phyloP scores from a whole-genome alignment of 257 asterid species.

The Ehretia macrophylla region DNA sequence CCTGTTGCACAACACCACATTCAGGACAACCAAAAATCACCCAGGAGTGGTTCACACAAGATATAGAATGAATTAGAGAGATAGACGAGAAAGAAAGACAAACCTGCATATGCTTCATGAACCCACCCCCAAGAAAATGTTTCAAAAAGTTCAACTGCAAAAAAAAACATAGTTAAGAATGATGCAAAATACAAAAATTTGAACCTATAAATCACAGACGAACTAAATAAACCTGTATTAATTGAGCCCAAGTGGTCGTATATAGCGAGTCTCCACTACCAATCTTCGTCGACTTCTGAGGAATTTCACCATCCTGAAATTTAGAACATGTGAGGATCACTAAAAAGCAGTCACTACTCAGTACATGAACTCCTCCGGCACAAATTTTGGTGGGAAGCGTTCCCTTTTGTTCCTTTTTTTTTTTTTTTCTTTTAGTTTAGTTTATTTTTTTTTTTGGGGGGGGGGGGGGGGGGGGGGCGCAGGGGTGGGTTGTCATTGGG shows the following conservation, averaged over 20 bases:
- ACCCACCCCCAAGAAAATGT: constrained; percentile 97
- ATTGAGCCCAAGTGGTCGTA: constrained; percentile 69
- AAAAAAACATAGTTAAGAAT: constrained; percentile 9
- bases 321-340: not conserved
- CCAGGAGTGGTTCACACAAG: not conserved
- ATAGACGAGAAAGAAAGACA: constrained; percentile 3
- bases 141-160: constrained; percentile 76
- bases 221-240: constrained; percentile 58
- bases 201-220: constrained; percentile 8
- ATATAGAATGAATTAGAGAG: not conserved
- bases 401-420: not conserved
- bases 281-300: constrained; percentile 64
- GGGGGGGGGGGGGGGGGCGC: not conserved
- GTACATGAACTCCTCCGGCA: not conserved
- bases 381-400: not conserved
- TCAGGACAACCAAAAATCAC: too few species aligned
- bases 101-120: constrained; percentile 97
- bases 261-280: constrained; percentile 63
- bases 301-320: constrained; percentile 63
- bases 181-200: not conserved
- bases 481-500: too few species aligned
- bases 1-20: constrained; percentile 29
- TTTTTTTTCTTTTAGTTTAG: not conserved
- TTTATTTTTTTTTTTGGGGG: too few species aligned
- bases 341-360: not conserved